Conservation (phyloP, 176 grass and related monocot genomes). For the Cenchrus americanus region DNA sequence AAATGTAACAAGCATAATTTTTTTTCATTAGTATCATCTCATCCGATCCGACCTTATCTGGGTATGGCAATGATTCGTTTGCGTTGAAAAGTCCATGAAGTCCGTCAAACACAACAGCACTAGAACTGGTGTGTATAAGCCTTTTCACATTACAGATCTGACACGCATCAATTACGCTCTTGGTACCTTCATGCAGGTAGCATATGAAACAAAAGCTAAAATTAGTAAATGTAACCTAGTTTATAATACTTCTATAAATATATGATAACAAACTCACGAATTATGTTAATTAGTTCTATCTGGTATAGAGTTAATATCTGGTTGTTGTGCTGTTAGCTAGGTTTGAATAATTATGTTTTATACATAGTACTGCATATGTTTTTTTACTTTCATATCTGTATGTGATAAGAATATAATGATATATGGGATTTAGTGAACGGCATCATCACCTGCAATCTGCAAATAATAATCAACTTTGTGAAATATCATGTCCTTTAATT, state of each 20-base stretch:
- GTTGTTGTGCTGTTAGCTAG: background rate
- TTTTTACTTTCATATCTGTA: too few species aligned
- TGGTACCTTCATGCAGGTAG: constrained; percentile 46
- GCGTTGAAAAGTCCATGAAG: constrained; percentile 61
- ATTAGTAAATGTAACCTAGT: background rate
- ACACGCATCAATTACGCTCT: constrained; percentile 69
- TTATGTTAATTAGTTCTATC: background rate
- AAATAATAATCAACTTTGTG: too few species aligned
- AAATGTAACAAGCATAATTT: too few species aligned
- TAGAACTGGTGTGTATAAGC: constrained; percentile 75
- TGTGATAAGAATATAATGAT: too few species aligned
- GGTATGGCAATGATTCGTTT: constrained; percentile 69
- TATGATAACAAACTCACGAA: background rate
- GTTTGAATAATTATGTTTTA: constrained; percentile 4
- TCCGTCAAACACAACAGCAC: constrained; percentile 71
- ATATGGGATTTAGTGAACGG: too few species aligned
- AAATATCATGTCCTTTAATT: too few species aligned
- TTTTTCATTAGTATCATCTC: background rate
- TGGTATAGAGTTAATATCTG: background rate
- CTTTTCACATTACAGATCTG: constrained; percentile 64
- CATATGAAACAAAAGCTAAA: background rate
- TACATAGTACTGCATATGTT: too few species aligned
- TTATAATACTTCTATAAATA: background rate
- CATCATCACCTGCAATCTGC: background rate
- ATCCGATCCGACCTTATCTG: constrained; percentile 47